These are phyloP conservation scores for Salix dunnii DNA, from an alignment of 345 rosid genomes.

Conservation along the genomic window DNA sequence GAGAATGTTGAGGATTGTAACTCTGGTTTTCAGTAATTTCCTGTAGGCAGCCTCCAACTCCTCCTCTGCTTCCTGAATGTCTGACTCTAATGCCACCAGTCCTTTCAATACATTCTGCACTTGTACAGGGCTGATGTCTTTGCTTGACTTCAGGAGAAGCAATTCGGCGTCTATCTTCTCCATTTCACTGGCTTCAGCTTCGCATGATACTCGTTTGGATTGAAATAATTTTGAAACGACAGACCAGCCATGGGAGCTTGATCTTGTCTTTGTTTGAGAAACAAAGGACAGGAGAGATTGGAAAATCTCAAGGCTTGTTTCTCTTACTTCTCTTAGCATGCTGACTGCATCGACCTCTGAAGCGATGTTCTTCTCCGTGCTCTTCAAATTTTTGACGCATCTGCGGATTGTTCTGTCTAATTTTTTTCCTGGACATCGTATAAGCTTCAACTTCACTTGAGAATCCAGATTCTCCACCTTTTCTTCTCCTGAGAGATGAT, in stretches of 20 bases:
- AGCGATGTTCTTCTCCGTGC: not conserved
- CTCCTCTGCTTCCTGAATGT: not conserved
- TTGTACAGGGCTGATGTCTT: not conserved
- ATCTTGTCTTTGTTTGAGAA: not conserved
- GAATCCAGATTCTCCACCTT: not conserved
- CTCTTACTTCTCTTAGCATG: not conserved
- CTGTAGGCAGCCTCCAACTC: not conserved
- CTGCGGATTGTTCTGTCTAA: not conserved
- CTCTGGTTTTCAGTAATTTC: constrained; percentile 3
- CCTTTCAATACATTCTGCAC: not conserved
- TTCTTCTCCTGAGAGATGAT: constrained; percentile 4
- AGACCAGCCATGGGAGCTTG: not conserved
- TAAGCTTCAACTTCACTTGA: constrained; percentile 5
- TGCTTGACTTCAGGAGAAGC: not conserved
- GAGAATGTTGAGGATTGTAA: not conserved
- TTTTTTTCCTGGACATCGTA: not conserved
- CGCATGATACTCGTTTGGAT: not conserved
- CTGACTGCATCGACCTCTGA: not conserved
- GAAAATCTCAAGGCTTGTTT: not conserved
- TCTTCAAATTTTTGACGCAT: constrained; percentile 2
- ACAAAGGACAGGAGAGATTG: not conserved
- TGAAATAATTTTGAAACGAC: not conserved
- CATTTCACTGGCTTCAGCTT: not conserved
- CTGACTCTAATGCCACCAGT: not conserved
- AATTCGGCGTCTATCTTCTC: not conserved